A percentile compares a stretch with the other conserved stretches of the same genome.
Evolutionary conservation across 2,329 filamentous ascomycete species (phyloP).

Genomic region (Colletotrichum sansevieriae): DNA sequence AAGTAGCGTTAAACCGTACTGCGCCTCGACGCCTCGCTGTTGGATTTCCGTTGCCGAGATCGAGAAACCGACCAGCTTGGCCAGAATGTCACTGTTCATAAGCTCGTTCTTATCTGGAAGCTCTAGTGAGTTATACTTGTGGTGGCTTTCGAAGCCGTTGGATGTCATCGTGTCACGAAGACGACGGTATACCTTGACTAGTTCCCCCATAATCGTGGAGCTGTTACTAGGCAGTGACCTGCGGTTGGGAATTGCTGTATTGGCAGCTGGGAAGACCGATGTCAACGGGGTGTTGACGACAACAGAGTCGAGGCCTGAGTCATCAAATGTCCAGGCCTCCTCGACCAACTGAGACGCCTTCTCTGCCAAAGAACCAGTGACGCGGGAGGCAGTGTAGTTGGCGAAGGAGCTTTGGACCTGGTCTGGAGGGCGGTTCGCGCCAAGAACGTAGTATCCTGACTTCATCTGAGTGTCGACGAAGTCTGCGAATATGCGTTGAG

Average conservation of each 20-base stretch:
- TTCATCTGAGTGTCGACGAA: slow-evolving; percentile 75
- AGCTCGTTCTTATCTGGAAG: slow-evolving; percentile 58
- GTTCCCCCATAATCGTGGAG: slow-evolving; percentile 61
- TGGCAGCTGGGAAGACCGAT: slow-evolving; percentile 56
- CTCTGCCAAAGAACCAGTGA: slow-evolving; percentile 57
- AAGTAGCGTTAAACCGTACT: slow-evolving; percentile 80
- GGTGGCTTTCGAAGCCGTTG: slow-evolving; percentile 63
- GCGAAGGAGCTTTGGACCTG: slow-evolving; percentile 53
- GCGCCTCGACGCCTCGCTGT: slow-evolving; percentile 84
- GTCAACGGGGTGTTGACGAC: slow-evolving; percentile 57
- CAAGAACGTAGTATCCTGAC: slow-evolving; percentile 57
- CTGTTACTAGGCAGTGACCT: slow-evolving; percentile 51
- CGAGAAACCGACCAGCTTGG: slow-evolving; percentile 81
- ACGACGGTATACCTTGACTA: slow-evolving; percentile 72
- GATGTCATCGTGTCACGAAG: slow-evolving; percentile 69
- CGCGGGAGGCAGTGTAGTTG: slow-evolving; percentile 53
- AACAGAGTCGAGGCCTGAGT: slow-evolving; percentile 50
- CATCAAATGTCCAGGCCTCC: slow-evolving; percentile 57
- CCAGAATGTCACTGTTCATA: slow-evolving; percentile 69
- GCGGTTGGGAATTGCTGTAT: slow-evolving; percentile 52
- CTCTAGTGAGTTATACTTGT: slow-evolving; percentile 49
- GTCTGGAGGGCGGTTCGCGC: slow-evolving; percentile 50
- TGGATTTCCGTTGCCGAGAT: slow-evolving; percentile 92
- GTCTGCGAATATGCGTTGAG: slow-evolving; percentile 71
- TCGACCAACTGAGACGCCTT: slow-evolving; percentile 53